Base-by-base conservation (phyloP, 2,329 filamentous ascomycete species). In the Drechmeria coniospora region DNA sequence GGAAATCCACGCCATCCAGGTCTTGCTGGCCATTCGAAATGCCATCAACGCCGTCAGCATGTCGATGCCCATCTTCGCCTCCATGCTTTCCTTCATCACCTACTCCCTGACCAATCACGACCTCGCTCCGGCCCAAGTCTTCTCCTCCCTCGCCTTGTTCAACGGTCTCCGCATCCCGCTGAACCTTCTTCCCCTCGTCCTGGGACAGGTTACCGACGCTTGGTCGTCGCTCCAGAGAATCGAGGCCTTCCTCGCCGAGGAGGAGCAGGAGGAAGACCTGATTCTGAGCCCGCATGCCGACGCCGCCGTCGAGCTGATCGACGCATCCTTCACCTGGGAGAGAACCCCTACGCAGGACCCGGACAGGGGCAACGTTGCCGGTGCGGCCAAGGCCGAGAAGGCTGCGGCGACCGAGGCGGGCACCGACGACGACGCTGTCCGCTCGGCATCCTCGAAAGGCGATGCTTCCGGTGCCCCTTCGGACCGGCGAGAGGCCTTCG, bases 31-130 rank as follows among this genome's bases (percentile, higher is more conserved):
- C 1, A 81, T 92, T 38, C 71, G 84, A 41, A 92, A 92, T 47
- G 82, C 65, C 23, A 83, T 93, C 56, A 78, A 84, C 51, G 79
- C 82, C 9, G 63, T 90, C 27, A 80, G 80, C 44, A 71, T 92
- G 66, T 79, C 82, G 1, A 67, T 93, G 45, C 87, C 90, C 6
- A 80, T 92, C 29, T 94, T 95, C 41, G 84, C 87, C 0, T 92
- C 86, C 2, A 94, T 95, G 83, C 53, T 95, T 22, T 73, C 87
- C 0, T 95, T 95, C 51, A 87, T 95, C 52, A 87, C 82, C 0
- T 79, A 72, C 42, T 75, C 72, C 1, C 53, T 76, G 21, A 66
- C 73, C 1, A 61, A 78, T 32, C 76, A 84, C 40, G 50, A 51
- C 16, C 65, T 95, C 12, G 61, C 70, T 2, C 75, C 90, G 1